Evolutionary conservation across 2,329 filamentous ascomycete species (phyloP), one percentile per base, ranked within the genome.

Genomic region (Neoscytalidium dimidiatum): DNA sequence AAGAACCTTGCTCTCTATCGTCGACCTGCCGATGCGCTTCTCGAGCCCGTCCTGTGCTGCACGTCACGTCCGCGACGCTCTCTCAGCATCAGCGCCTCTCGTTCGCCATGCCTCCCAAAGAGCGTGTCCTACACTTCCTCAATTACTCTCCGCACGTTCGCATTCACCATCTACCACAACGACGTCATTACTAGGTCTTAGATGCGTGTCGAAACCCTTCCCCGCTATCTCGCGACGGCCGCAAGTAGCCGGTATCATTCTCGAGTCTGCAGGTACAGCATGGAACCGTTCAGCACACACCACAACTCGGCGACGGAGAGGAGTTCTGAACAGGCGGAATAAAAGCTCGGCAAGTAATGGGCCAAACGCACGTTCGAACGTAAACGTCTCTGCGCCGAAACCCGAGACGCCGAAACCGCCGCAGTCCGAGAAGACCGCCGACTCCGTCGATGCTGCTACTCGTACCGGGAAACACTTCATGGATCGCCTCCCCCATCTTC

Each of bases 401-500:
- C 74, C 69, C 57, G 69, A 58, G 66, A 14, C 41, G 4, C 46
- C 56, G 3, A 60, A 60, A 33, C 69, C 69, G 35, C 70, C 72
- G 38, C 69, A 74, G 56, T 35, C 67, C 35, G 46, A 71, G 6
- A 67, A 70, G 21, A 51, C 61, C 19, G 68, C 71, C 64, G 49
- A 71, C 44, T 53, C 71, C 43, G 67, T 70, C 21, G 71, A 74
- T 38, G 58, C 70, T 8, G 69, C 72, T 28, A 63, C 70, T 21
- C 53, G 70, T 17, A 51, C 75, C 21, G 70, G 73, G 44, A 79
- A 80, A 64, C 79, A 83, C 66, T 75, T 90, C 29, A 82, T 87
- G 67, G 82, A 88, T 70, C 84, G 85, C 67, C 78, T 84, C 17
- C 77, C 77, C 8, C 73, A 79, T 61, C 86, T 89, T 26, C 76